Percentiles rank a stretch among this genome's conserved stretches.
Conservation (phyloP, 2,329 filamentous ascomycete genomes). For the Penicillium rolfsii region DNA sequence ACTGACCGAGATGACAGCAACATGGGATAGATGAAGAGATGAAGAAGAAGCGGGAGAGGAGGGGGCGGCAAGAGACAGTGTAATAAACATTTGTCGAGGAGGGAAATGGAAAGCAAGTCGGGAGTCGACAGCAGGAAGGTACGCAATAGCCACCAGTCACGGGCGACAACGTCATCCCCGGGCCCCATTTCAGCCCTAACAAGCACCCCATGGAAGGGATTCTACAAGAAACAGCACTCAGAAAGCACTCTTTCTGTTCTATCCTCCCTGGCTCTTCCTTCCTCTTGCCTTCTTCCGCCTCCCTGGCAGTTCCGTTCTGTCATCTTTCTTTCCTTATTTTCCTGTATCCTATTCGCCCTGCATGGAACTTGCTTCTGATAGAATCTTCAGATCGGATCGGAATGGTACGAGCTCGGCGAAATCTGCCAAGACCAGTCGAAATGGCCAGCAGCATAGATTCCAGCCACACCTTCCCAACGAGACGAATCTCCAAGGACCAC, state of each 20-base stretch:
- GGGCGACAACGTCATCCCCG: background rate
- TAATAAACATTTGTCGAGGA: background rate
- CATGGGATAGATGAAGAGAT: conserved; percentile 25
- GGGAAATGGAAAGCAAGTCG: background rate
- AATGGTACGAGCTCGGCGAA: conserved; percentile 47
- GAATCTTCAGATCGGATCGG: conserved; percentile 9
- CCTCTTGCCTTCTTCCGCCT: background rate
- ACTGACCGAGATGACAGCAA: conserved; percentile 29
- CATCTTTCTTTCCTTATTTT: background rate
- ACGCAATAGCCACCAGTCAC: background rate
- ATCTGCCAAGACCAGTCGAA: conserved; percentile 60
- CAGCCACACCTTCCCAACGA: conserved; percentile 56
- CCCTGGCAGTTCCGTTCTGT: background rate
- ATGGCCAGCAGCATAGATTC: conserved; percentile 58
- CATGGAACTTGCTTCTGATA: background rate
- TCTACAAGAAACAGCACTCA: background rate
- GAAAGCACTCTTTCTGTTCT: background rate
- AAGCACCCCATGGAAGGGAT: background rate
- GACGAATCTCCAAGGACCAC: conserved; percentile 53
- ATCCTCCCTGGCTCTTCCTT: background rate
- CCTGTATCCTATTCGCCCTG: background rate
- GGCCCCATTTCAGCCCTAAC: background rate
- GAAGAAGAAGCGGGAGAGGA: conserved; percentile 22
- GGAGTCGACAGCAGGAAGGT: background rate
- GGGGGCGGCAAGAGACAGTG: background rate